A percentile compares a stretch with the other conserved stretches of the same genome.
phyloP scores from a whole-genome alignment of 1,284 basidiomycete species.

The Phylloporus gajari region DNA sequence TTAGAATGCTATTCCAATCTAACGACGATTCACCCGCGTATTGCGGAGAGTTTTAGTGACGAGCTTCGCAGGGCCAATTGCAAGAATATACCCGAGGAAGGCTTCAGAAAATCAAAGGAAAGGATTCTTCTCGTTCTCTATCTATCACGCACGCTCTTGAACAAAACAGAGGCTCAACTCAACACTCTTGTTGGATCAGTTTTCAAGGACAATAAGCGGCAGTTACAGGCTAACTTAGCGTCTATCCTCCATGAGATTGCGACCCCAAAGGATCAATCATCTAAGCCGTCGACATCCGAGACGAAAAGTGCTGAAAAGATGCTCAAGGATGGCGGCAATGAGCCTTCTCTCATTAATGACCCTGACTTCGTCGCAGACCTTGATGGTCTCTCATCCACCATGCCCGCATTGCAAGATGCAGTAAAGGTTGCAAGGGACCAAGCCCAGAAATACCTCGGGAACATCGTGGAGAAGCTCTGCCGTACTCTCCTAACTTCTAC shows the following conservation, averaged over 20 bases:
- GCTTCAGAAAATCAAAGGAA: conserved; percentile 39
- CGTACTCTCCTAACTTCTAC: conserved; percentile 25
- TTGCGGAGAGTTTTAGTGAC: conserved; percentile 31
- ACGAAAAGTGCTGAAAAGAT: conserved; percentile 25
- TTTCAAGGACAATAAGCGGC: conserved; percentile 24
- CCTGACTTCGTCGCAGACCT: conserved; percentile 45
- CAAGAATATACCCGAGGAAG: conserved; percentile 31
- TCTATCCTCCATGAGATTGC: conserved; percentile 27
- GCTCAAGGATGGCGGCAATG: conserved; percentile 34
- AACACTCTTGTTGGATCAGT: conserved; percentile 25
- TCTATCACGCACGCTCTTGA: conserved; percentile 27
- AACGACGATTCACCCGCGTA: conserved; percentile 25
- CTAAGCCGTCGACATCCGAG: conserved; percentile 29
- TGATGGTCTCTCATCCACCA: conserved; percentile 20
- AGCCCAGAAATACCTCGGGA: conserved; percentile 35
- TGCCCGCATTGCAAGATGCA: conserved; percentile 30
- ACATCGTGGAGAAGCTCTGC: conserved; percentile 32
- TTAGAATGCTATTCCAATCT: conserved; percentile 33
- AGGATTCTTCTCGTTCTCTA: conserved; percentile 34
- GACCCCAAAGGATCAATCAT: not conserved
- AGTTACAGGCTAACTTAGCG: conserved; percentile 24
- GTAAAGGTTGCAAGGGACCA: conserved; percentile 35
- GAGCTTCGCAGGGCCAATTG: conserved; percentile 31
- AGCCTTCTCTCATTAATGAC: conserved; percentile 37
- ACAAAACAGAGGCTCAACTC: conserved; percentile 26